Evolutionary conservation across 768 basidiomycete genomes (phyloP), one percentile per base, ranked within the genome.

Genomic region (Mycena chlorophos): DNA sequence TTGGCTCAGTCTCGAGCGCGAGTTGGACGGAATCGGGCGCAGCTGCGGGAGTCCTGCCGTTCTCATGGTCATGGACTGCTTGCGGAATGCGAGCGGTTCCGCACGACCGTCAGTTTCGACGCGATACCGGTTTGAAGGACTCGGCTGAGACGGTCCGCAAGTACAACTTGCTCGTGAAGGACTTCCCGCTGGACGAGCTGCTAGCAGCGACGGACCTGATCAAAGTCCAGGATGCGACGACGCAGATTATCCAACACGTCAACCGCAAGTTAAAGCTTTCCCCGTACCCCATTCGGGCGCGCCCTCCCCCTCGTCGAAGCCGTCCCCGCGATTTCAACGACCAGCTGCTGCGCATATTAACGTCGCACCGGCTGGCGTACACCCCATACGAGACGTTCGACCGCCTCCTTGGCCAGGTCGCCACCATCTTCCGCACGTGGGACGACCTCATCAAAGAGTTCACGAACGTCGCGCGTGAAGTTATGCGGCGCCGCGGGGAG

Each of bases 131-230:
- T 10, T 70, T 98, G 60, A 96, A 94, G 71, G 93, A 96, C 65
- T 93, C 95, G 6, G 89, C 88, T 42, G 94, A 98, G 65, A 76
- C 86, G 3, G 96, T 98, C 12, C 94, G 95, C 78, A 98, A 97
- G 71, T 96, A 98, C 77, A 98, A 99, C 66, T 88, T 91, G 60
- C 80, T 98, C 54, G 98, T 99, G 97, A 97, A 96, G 73, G n/a
- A n/a, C n/a, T n/a, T n/a, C n/a, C n/a, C n/a, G n/a, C n/a, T n/a
- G n/a, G n/a, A n/a, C n/a, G n/a, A n/a, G n/a, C n/a, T n/a, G n/a
- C n/a, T n/a, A n/a, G n/a, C n/a, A n/a, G n/a, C n/a, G n/a, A n/a
- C n/a, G n/a, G n/a, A n/a, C n/a, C n/a, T n/a, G n/a, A n/a, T n/a
- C n/a, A n/a, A n/a, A n/a, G n/a, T n/a, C n/a, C n/a, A n/a, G n/a